Base-by-base conservation (phyloP, 148 eudicot species). In the Amaranthus palmeri region DNA sequence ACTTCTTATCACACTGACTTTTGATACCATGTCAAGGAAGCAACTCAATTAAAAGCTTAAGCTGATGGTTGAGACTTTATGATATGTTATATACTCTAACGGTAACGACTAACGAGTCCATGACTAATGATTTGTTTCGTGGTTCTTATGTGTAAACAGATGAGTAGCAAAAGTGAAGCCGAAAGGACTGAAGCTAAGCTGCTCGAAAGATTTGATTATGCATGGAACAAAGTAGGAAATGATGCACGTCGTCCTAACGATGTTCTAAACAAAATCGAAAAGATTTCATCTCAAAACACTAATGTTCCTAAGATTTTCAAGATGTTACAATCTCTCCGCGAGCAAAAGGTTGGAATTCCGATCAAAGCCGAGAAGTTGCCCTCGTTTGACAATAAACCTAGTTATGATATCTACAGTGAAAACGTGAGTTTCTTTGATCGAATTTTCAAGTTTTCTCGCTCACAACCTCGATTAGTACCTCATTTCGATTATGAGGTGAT, bases 191-290 rank as follows among this genome's bases (percentile, higher is more conserved):
- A 93, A 88, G 79, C 85, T 61, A 72, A 79, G 77, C 85, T 91
- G 74, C 92, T 93, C 44, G 81, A 72, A 72, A 78, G 59, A 15
- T 91, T 93, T 68, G 92, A 93, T 76, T 93, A 93, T 77, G 97
- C 97, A 40, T 93, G 98, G 98, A 93, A 93, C 81, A 89, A 85
- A 84, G 87, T 82, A 40, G 82, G 83, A 51, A 93, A 93, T 74
- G 85, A 90, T 17, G 65, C 72, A 65, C 91, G 96, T 42, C 98
- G 98, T 51, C 90, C 80, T 41, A 61, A 75, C 60, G 96, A 88
- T 70, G 79, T 87, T 57, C 70, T 71, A 67, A 61, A 47, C 44
- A 89, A 82, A 65, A 78, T 91, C 9, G 84, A 89, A 6, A 67
- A 68, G 52, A 72, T 74, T n/a, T 58, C 75, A 60, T 64, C 79